Evolutionary conservation across 1,284 basidiomycete genomes (phyloP), one percentile per base, ranked within the genome.

Genomic region (Farysia itapuensis): DNA sequence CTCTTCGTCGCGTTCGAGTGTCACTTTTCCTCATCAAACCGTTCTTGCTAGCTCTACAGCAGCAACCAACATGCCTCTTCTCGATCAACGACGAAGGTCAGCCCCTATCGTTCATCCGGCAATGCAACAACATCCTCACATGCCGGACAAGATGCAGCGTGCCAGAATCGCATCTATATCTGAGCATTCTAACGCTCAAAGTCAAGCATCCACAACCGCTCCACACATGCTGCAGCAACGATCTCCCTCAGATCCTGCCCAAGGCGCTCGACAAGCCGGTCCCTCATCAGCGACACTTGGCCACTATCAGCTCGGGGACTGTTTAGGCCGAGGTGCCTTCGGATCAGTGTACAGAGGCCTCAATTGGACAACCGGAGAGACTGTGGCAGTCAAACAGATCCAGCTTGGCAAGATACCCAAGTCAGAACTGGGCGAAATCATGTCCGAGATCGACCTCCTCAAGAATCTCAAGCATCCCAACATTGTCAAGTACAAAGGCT

Each of bases 401-500:
- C 72, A 90, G 70, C 81, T 98, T 52, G 86, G 85, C 75, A 91
- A 91, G 77, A 93, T 98, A 48, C 90, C 93, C 2, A 89, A 90
- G 75, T 84, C 86, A 36, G 90, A 95, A 75, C 83, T 97, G 39
- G 87, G 89, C 16, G 92, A 97, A 78, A 96, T 98, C 74, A 97
- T 97, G 94, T 90, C 88, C 56, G 94, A 98, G 80, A 98, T 98
- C 69, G 90, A 97, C 78, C 80, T 98, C 48, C 84, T 98, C 66
- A 96, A 97, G 83, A 96, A 95, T 77, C 83, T 98, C 53, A 90
- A 95, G 16, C 81, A 84, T 58, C 83, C 88, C 29, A 97, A 97
- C 77, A 97, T 97, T 74, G 94, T 98, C 75, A 96, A 97, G 79
- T 97, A 97, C 81, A 94, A 95, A 73, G 92, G 94, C 15, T 97